Conservation (phyloP, 192 early-diverging fungal species). For the Backusella mclennaniae region DNA sequence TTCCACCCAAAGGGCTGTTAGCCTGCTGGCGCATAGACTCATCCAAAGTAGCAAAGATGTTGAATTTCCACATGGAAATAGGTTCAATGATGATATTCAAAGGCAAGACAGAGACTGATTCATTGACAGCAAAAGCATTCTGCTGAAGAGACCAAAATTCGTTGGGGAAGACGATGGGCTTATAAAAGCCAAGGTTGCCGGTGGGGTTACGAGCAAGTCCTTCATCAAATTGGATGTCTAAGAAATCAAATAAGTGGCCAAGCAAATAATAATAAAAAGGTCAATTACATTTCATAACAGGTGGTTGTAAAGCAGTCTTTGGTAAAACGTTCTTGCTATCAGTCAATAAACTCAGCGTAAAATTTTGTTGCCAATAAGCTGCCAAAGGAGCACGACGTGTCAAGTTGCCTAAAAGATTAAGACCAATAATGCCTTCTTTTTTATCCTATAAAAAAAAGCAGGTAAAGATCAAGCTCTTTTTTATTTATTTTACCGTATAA, state of each 20-base stretch:
- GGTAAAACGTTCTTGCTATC: conserved; percentile 45
- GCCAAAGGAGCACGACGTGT: conserved; percentile 46
- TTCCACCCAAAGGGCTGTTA: conserved; percentile 52
- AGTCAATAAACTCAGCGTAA: conserved; percentile 64
- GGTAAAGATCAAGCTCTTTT: not conserved
- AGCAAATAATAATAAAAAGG: not conserved
- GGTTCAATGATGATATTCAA: conserved; percentile 63
- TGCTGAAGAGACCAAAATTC: conserved; percentile 82
- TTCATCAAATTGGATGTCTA: conserved; percentile 44
- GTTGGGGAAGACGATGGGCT: conserved; percentile 71
- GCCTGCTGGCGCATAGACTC: conserved; percentile 68
- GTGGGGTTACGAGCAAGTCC: conserved; percentile 29
- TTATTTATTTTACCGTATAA: not conserved
- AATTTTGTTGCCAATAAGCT: conserved; percentile 79
- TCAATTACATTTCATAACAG: conserved; percentile 49
- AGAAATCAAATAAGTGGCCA: not conserved
- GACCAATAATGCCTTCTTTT: conserved; percentile 7
- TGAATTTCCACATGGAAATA: conserved; percentile 71
- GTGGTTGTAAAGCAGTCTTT: conserved; percentile 45
- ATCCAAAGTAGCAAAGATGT: conserved; percentile 51
- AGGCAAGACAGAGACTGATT: conserved; percentile 69
- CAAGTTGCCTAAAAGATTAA: conserved; percentile 27
- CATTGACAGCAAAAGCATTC: conserved; percentile 67
- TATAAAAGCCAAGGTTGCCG: conserved; percentile 51
- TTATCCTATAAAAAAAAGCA: not conserved